These are phyloP conservation scores for Talaromyces borbonicus DNA, from an alignment of 495 filamentous ascomycete species.

Conservation along the genomic window DNA sequence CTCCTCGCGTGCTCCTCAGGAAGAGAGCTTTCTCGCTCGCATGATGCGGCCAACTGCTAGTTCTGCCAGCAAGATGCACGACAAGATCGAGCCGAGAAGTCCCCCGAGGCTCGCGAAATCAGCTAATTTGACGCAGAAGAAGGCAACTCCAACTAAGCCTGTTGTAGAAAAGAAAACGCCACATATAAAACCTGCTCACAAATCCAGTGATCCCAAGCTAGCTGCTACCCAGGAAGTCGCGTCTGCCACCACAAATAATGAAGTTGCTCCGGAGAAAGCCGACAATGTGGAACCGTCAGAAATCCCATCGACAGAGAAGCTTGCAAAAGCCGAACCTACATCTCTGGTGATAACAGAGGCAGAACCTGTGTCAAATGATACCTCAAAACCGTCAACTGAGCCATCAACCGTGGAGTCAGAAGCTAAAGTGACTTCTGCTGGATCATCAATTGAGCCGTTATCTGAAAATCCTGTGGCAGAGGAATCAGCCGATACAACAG, in stretches of 20 bases:
- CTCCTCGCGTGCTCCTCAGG: conserved; percentile 36
- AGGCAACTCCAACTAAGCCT: not conserved
- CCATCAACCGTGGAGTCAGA: not conserved
- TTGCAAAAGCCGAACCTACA: not conserved
- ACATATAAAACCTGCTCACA: not conserved
- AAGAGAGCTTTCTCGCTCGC: conserved; percentile 72
- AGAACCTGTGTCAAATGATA: not conserved
- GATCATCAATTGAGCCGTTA: not conserved
- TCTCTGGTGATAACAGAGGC: not conserved
- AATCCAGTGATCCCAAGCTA: no score
- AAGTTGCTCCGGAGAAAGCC: not conserved
- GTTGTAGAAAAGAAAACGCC: not conserved
- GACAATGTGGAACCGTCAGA: not conserved
- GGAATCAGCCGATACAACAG: not conserved
- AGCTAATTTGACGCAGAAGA: conserved; percentile 17
- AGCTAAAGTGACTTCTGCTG: not conserved
- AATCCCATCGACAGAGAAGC: not conserved
- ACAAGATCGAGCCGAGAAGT: conserved; percentile 48
- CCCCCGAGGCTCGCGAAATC: conserved; percentile 21
- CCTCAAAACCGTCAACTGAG: not conserved
- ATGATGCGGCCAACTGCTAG: conserved; percentile 89
- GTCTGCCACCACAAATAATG: not conserved
- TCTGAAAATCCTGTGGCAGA: not conserved
- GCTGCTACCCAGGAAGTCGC: not conserved
- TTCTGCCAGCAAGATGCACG: conserved; percentile 66